These are phyloP conservation scores for Penicillium dipodomyicola DNA, from an alignment of 495 filamentous ascomycete species.

Conservation along the genomic window DNA sequence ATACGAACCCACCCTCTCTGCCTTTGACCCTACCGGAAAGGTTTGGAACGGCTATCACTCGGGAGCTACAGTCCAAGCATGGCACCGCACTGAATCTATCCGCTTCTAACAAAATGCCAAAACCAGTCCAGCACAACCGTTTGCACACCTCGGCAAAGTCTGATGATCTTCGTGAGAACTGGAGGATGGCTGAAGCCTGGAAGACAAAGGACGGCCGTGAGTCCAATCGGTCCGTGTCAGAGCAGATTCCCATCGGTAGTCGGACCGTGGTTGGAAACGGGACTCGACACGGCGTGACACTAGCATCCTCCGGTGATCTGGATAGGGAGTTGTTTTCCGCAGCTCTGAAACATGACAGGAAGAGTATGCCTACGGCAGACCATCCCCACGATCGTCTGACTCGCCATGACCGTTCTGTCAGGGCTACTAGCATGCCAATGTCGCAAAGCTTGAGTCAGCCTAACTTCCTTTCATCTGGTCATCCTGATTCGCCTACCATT, in stretches of 20 bases:
- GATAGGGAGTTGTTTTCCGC: slow-evolving; percentile 35
- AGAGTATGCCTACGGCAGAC: neutral
- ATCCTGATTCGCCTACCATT: neutral
- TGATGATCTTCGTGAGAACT: slow-evolving; percentile 29
- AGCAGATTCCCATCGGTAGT: neutral
- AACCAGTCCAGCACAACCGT: neutral
- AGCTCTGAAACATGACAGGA: slow-evolving; percentile 25
- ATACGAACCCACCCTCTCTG: slow-evolving; percentile 22
- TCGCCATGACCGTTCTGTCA: neutral
- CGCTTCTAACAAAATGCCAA: slow-evolving; percentile 10
- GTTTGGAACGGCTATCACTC: slow-evolving; percentile 35
- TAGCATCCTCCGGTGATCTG: slow-evolving; percentile 19
- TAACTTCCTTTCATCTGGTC: neutral
- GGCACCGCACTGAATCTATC: slow-evolving; percentile 27
- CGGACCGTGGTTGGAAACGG: neutral
- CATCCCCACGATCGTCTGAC: neutral
- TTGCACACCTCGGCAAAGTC: slow-evolving; percentile 20
- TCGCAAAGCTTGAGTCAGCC: slow-evolving; percentile 5
- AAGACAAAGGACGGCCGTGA: slow-evolving; percentile 16
- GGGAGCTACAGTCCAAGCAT: slow-evolving; percentile 31
- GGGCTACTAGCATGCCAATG: slow-evolving; percentile 6
- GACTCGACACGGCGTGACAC: slow-evolving; percentile 1
- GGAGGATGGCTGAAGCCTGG: slow-evolving; percentile 29
- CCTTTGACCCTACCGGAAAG: slow-evolving; percentile 33
- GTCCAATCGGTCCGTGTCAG: neutral